Evolutionary conservation across 169 alveolate species (phyloP).

Genomic region (Theileria equi): DNA sequence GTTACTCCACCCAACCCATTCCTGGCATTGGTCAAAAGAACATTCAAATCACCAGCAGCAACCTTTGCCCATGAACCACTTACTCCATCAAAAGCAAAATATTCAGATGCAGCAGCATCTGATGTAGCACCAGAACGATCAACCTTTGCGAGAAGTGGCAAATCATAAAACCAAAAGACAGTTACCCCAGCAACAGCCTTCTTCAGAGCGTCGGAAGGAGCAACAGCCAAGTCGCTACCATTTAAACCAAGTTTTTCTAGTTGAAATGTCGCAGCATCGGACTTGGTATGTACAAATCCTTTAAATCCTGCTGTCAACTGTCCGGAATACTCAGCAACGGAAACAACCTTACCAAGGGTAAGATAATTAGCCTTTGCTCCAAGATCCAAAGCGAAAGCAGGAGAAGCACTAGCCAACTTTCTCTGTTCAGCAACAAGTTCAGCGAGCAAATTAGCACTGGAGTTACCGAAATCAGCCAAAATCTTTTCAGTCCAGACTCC

Average conservation of each 20-base stretch:
- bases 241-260: not conserved
- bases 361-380: not conserved
- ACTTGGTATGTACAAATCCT: not conserved
- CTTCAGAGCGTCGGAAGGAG: too few species aligned
- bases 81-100: too few species aligned
- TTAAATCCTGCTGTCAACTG: not conserved
- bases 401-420: not conserved
- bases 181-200: too few species aligned
- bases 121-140: too few species aligned
- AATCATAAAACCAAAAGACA: too few species aligned
- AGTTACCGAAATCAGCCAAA: not conserved
- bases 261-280: not conserved
- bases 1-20: conserved; percentile 7
- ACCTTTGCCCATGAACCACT: too few species aligned
- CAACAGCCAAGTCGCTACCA: not conserved
- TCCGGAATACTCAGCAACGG: not conserved
- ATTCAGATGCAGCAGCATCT: too few species aligned
- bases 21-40: not conserved
- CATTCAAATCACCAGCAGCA: too few species aligned
- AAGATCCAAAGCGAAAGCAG: not conserved
- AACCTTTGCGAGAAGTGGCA: too few species aligned
- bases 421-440: not conserved
- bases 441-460: not conserved
- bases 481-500: conserved; percentile 1
- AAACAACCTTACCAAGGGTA: not conserved